Percentiles rank a stretch among this genome's conserved stretches.
These are phyloP conservation scores for Cronartium quercuum DNA, from an alignment of 1,284 basidiomycete species.

Conservation along the genomic window DNA sequence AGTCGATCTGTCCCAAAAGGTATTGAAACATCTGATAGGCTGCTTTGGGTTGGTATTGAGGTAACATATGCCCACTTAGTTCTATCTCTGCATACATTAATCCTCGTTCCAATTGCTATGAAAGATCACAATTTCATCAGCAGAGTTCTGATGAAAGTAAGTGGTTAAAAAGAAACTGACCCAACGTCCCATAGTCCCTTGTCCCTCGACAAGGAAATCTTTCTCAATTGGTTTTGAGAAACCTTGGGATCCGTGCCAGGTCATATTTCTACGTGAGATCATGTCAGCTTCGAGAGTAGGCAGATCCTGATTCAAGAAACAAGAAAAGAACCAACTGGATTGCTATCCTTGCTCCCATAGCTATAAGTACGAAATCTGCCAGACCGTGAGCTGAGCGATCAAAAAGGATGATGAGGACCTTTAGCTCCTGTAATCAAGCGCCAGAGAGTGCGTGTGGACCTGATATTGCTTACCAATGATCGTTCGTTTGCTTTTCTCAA, in stretches of 20 bases:
- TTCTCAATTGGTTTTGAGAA: constrained; percentile 44
- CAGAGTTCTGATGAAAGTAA: not conserved
- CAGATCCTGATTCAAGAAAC: not conserved
- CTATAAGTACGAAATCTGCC: not conserved
- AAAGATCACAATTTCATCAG: not conserved
- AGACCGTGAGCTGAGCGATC: not conserved
- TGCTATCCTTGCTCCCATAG: not conserved
- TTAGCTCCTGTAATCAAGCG: not conserved
- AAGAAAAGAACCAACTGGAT: not conserved
- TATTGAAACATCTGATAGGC: constrained; percentile 29
- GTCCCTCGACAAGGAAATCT: constrained; percentile 40
- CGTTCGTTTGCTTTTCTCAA: constrained; percentile 15
- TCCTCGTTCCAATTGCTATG: constrained; percentile 43
- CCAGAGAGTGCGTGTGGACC: not conserved
- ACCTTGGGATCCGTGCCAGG: constrained; percentile 46
- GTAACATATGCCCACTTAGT: constrained; percentile 42
- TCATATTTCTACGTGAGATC: constrained; percentile 43
- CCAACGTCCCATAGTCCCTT: constrained; percentile 13
- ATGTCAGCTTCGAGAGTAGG: not conserved
- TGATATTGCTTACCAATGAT: not conserved
- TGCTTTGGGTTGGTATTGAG: constrained; percentile 32
- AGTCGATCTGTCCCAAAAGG: constrained; percentile 6
- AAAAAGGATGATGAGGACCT: not conserved
- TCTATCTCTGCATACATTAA: constrained; percentile 42
- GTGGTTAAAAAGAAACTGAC: not conserved